Evolutionary conservation across 2,329 filamentous ascomycete genomes (phyloP), one percentile per base, ranked within the genome.

Genomic region (Fusarium lyarnte): DNA sequence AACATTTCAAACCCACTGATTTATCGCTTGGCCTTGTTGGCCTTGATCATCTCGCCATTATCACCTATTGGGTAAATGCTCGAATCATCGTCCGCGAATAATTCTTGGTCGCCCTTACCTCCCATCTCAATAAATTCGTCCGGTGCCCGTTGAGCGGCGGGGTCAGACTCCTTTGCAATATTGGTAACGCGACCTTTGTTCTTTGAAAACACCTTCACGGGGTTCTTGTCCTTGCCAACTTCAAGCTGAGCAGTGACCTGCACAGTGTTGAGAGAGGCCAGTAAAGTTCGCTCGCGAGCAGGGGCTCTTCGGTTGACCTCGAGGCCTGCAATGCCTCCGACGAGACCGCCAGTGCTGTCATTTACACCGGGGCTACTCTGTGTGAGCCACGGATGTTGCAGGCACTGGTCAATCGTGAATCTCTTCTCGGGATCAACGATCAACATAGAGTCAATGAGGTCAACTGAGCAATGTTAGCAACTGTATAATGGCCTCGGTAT

Each of bases 371-470:
- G 84, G 19, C 80, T 72, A 43, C 83, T 88, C 70, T 90, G 87
- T 1, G 90, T 94, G 59, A 94, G 89, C 96, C 96, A 99, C 0
- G 95, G 94, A 79, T 99, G 96, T 73, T 92, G 86, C 14, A 99
- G 87, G 78, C 96, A 98, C 77, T 97, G 90, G 72, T 98, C 95
- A 67, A 99, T 90, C 1, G 93, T 95, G 81, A 93, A 95, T 53
- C 96, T 91, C 80, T 92, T 89, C 33, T 94, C 90, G 5, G 94
- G 91, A 72, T 98, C 91, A 38, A 98, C 94, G 5, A 93, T 93
- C 55, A 99, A 88, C 96, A 99, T 99, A 45, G 88, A 89, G 81
- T 99, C 96, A 74, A 99, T 98, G 38, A 99, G 87, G 75, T 98
- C 94, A 58, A 99, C 86, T 88, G 57, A 14, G 19, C 6, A 6